Evolutionary conservation across 2,329 filamentous ascomycete species (phyloP), one percentile per base, ranked within the genome.

Genomic region (Sporothrix inflata): DNA sequence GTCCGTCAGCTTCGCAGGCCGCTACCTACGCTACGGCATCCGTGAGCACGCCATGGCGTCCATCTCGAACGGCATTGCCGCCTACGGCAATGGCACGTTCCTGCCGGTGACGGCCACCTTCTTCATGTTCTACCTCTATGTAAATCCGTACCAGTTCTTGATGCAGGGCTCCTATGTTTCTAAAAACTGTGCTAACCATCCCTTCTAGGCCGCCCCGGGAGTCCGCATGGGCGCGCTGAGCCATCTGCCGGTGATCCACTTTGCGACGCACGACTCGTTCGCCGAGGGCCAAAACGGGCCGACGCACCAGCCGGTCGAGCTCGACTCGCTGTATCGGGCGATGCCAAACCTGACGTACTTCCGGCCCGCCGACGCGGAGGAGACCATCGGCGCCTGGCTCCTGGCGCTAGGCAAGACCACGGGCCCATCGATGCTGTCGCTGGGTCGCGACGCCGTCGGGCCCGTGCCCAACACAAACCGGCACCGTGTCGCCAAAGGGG

Each of bases 291-390:
- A 90, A 74, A 85, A 90, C 74, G 89, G 88, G 0, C 88, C 88
- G 0, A 90, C 88, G 0, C 88, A 90, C 75, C 88, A 90, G 77
- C 88, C 88, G 2, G 85, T 90, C 42, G 88, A 85, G 47, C 80
- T 90, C 0, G 84, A 85, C 14, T 79, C 84, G 0, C 80, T 90
- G 1, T 90, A 88, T 77, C 85, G 89, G 4, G 85, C 88, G 30
- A 90, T 90, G 88, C 88, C 88, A 0, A 89, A 90, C 73, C 74
- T 90, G 0, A 79, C 86, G 1, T 90, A 89, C 77, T 88, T 90
- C 71, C 85, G 88, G 0, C 88, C 88, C 0, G 83, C 83, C 61
- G 88, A 90, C 74, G 84, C 82, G 65, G 87, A 90, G 75, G 88
- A 91, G 78, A 83, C 82, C 0, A 84, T 84, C 1, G 87, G 87